Evolutionary conservation across 495 filamentous ascomycete genomes (phyloP).

Genomic region (Talaromyces stipitatus): DNA sequence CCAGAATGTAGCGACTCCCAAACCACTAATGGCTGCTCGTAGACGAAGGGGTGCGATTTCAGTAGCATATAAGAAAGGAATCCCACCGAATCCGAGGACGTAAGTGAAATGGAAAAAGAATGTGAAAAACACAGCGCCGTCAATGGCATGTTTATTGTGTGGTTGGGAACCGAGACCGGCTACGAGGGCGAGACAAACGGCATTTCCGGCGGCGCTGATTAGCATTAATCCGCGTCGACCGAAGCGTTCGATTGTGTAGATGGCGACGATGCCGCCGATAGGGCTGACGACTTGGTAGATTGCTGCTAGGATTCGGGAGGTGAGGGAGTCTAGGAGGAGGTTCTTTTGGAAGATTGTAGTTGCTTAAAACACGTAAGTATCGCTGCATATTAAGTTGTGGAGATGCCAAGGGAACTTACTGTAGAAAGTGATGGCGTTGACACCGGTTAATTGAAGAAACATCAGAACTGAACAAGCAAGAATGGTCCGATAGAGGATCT

Average conservation of each 20-base stretch:
- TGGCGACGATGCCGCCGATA: slow-evolving; percentile 11
- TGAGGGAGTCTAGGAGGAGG: slow-evolving; percentile 8
- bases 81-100: slow-evolving; percentile 41
- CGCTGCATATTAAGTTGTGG: too few relatives aligned
- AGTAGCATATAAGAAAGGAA: slow-evolving; percentile 44
- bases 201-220: slow-evolving; percentile 25
- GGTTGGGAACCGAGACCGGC: slow-evolving; percentile 19
- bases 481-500: slow-evolving; percentile 24
- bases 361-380: slow-evolving; percentile 8
- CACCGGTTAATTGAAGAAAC: slow-evolving; percentile 21
- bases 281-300: slow-evolving; percentile 12
- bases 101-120: slow-evolving; percentile 47
- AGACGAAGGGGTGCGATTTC: slow-evolving; percentile 43
- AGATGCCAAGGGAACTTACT: slow-evolving; percentile 10
- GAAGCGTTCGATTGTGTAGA: slow-evolving; percentile 16
- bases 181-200: slow-evolving; percentile 32
- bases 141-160: slow-evolving; percentile 12
- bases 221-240: slow-evolving; percentile 17
- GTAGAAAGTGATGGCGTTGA: slow-evolving; percentile 19
- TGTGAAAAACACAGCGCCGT: slow-evolving; percentile 37
- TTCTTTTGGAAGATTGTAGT: slow-evolving; percentile 18
- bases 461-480: slow-evolving; percentile 24
- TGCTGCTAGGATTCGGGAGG: slow-evolving; percentile 13
- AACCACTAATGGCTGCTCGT: slow-evolving; percentile 37
- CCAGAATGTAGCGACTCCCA: slow-evolving; percentile 38